Evolutionary conservation across 140 eudicot species (phyloP), one percentile per base, ranked within the genome.

Genomic region (Cichorium intybus): DNA sequence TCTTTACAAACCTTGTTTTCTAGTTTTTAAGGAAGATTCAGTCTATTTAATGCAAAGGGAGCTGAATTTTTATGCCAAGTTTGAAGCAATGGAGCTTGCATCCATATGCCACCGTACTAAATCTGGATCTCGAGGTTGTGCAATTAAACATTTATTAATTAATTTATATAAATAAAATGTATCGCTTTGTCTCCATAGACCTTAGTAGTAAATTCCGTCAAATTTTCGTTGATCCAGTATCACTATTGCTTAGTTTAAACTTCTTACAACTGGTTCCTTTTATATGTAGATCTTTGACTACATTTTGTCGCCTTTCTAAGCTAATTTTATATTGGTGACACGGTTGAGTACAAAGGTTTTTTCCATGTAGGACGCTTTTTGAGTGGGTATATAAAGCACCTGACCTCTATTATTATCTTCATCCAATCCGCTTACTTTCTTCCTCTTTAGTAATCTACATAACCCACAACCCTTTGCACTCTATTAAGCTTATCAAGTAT

Each of bases 291-390:
- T 27, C 31, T 27, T 27, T 27, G 31, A 27, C 4, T 27, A 31
- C 8, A 31, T 5, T 31, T 31, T 31, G 37, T 7, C 37, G 24
- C 23, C 61, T 20, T 50, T 33, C 14, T 34, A 50, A 27, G 34
- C 2, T 34, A 48, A 28, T 33, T 29, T 33, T 51, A 52, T 33
- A 52, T 65, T 20, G 47, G 50, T 33, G 21, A 65, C 71, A 65
- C 71, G 61, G 71, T 66, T 66, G 62, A 66, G 62, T 66, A n/a
- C 62, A 66, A 66, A 35, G 39, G 72, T 52, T 66, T 27, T 16
- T 51, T 51, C 37, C 10, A 50, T 51, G 35, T 66, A 50, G 39
- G 41, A 21, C 20, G 9, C 72, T 24, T 31, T 31, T 31, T 31
- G 10, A 6, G 0, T 31, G 37, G 37, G 48, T 76, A 70, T 76